phyloP scores from a whole-genome alignment of 177 flowering plant genomes.

The Telopea speciosissima region DNA sequence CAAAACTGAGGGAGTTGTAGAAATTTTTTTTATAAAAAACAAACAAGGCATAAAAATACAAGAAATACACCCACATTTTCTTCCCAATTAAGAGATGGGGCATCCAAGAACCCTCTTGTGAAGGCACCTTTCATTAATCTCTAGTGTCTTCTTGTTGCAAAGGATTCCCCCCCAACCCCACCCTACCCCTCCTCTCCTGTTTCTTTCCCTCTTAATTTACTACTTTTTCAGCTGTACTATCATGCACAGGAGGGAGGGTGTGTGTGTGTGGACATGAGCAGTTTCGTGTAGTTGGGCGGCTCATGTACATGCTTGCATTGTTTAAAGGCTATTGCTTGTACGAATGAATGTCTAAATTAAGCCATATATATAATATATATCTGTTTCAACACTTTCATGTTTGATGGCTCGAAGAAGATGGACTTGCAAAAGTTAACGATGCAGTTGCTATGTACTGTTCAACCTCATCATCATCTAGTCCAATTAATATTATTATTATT shows the following conservation, averaged over 20 bases:
- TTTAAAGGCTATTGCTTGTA: too few species aligned
- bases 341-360: too few species aligned
- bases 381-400: background rate
- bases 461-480: background rate
- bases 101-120: background rate
- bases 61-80: constrained; percentile 10
- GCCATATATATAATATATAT: too few species aligned
- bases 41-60: background rate
- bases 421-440: constrained; percentile 2
- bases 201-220: background rate
- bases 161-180: background rate
- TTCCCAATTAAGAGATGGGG: constrained; percentile 13
- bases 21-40: too few species aligned
- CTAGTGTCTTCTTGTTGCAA: too few species aligned
- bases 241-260: background rate
- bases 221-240: background rate
- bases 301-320: too few species aligned
- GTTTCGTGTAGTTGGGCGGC: too few species aligned
- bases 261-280: too few species aligned
- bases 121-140: too few species aligned
- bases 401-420: background rate
- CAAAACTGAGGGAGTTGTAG: constrained; percentile 11
- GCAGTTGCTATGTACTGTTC: constrained; percentile 1
- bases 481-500: too few species aligned
- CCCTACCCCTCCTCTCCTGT: background rate